Evolutionary conservation across 768 basidiomycete species (phyloP), one percentile per base, ranked within the genome.

Genomic region (Chalciporus chontae): DNA sequence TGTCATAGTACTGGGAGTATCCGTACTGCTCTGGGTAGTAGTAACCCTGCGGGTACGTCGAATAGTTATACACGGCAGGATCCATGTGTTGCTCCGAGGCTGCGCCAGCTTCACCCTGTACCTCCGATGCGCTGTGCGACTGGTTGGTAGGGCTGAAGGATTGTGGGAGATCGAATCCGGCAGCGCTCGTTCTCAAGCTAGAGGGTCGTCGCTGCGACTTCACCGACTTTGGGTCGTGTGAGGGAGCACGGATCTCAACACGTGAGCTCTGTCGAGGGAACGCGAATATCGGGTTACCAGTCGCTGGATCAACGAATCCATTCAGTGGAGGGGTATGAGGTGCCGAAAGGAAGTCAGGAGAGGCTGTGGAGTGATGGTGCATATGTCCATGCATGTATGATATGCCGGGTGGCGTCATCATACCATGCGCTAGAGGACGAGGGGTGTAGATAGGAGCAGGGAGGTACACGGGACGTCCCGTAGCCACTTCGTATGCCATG

Each of bases 401-500:
- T 37, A 68, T 52, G 59, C 70, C 71, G 18, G 76, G 73, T 27
- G 77, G 73, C 32, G 72, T 67, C 62, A 77, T 71, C 64, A 80
- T 78, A 13, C 77, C 70, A 51, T 78, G 80, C 56, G 84, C 75
- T 48, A 82, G 61, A 14, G 85, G 83, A n/a, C 80, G 83, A 44
- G 84, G 83, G 43, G 81, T 82, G 61, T 80, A 86, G 72, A 86
- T 76, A 17, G 81, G 77, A 11, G 77, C 73, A 53, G 83, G 78
- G 24, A 91, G 73, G 58, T 85, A 85, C 29, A 92, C 83, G 10
- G 87, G 80, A 34, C 87, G 87, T 36, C 90, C 90, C 5, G 87
- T 90, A 13, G 87, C 82, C 45, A 90, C 63, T 66, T 92, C 90
- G 62, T 84, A 91, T n/a, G 87, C 75, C 71, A 89, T 76, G 27